phyloP scores from a whole-genome alignment of 2,329 filamentous ascomycete species.

The Trichoderma atrobrunneum region DNA sequence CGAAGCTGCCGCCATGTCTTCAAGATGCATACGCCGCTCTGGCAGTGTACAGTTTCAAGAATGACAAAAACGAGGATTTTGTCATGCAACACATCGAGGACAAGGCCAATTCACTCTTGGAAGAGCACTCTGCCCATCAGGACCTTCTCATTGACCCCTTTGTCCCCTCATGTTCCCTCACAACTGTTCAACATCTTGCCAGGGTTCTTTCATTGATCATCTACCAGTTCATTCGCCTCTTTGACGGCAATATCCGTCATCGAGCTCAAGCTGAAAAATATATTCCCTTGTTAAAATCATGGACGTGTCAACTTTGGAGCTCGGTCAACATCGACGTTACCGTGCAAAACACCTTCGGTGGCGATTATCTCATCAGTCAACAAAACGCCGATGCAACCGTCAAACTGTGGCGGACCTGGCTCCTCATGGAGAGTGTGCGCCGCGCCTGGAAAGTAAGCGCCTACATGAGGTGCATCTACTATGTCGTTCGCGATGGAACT shows the following conservation, averaged over 20 bases:
- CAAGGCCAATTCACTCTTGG: constrained; percentile 19
- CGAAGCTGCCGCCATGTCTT: constrained; percentile 25
- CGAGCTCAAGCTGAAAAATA: constrained; percentile 25
- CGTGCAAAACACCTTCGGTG: constrained; percentile 20
- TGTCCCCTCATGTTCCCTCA: not conserved
- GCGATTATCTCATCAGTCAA: not conserved
- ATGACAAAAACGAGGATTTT: constrained; percentile 25
- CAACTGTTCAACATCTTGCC: constrained; percentile 22
- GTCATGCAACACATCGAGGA: constrained; percentile 29
- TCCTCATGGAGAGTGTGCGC: constrained; percentile 30
- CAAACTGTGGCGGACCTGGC: constrained; percentile 27
- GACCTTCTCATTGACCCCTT: not conserved
- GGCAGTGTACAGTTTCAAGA: constrained; percentile 28
- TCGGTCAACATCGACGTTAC: constrained; percentile 20
- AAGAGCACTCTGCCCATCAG: not conserved
- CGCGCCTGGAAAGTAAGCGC: constrained; percentile 26
- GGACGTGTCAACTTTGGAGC: constrained; percentile 23
- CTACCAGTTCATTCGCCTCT: constrained; percentile 28
- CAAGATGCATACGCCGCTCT: constrained; percentile 32
- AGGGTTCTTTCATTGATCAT: constrained; percentile 25
- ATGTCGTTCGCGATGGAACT: constrained; percentile 21
- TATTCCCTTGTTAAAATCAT: constrained; percentile 18
- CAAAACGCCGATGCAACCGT: not conserved
- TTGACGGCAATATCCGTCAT: constrained; percentile 25
- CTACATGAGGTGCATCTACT: constrained; percentile 22